Percentiles rank a stretch among this genome's conserved stretches.
Evolutionary conservation across 2,329 filamentous ascomycete genomes (phyloP).

Genomic region (Monilinia aucupariae): DNA sequence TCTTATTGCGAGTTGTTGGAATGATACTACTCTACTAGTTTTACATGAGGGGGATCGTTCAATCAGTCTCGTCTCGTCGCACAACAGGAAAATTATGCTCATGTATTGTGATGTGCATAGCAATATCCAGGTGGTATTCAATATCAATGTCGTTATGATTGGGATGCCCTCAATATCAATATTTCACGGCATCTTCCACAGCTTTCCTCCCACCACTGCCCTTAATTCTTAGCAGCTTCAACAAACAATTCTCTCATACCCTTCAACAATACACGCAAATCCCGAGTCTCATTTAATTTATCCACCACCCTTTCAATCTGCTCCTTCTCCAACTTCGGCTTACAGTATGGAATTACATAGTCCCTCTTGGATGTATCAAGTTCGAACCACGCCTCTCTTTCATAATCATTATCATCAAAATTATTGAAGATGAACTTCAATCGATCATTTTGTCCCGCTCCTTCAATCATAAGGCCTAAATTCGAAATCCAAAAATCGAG

Average conservation of each 20-base stretch:
- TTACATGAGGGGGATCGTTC: not conserved
- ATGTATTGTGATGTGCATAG: not conserved
- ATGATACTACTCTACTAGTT: not conserved
- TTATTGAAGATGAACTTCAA: conserved; percentile 88
- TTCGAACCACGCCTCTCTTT: conserved; percentile 90
- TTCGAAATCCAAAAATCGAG: conserved; percentile 94
- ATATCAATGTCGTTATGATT: not conserved
- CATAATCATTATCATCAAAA: conserved; percentile 80
- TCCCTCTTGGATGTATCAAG: conserved; percentile 74
- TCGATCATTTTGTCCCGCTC: conserved; percentile 74
- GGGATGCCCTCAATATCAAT: not conserved
- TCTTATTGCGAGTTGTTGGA: not conserved
- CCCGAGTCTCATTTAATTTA: conserved; percentile 72
- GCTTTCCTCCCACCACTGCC: not conserved
- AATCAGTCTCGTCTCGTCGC: not conserved
- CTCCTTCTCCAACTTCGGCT: conserved; percentile 76
- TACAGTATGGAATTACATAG: conserved; percentile 75
- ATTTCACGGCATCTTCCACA: not conserved
- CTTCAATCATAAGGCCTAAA: conserved; percentile 83
- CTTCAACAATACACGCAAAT: conserved; percentile 68
- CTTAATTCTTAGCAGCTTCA: conserved; percentile 48
- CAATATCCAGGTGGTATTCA: not conserved
- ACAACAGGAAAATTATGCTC: not conserved
- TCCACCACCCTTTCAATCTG: conserved; percentile 73
- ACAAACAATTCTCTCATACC: conserved; percentile 77